These are phyloP conservation scores for Huiozyma naganishii DNA, from an alignment of 805 yeast species.

Conservation along the genomic window DNA sequence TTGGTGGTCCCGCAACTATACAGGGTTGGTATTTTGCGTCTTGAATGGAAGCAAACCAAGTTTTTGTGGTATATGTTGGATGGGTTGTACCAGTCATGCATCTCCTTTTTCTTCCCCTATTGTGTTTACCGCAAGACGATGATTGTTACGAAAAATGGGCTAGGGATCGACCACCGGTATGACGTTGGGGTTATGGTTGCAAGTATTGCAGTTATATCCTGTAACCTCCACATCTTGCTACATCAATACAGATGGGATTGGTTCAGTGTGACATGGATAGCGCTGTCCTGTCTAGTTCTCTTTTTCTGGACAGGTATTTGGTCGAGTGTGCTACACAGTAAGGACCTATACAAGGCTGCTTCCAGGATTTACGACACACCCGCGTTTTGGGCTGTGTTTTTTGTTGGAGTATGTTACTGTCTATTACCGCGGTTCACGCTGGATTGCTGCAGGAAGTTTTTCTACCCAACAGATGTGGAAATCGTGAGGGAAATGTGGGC, in stretches of 20 bases:
- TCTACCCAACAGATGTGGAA: conserved; percentile 57
- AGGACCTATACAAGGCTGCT: conserved; percentile 59
- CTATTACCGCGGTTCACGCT: conserved; percentile 56
- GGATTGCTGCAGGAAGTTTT: conserved; percentile 44
- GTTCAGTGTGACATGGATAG: conserved; percentile 46
- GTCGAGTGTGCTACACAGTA: conserved; percentile 44
- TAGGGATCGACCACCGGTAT: conserved; percentile 58
- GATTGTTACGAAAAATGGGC: conserved; percentile 41
- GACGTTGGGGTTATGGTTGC: conserved; percentile 62
- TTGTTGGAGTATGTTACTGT: conserved; percentile 54
- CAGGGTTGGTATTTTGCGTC: conserved; percentile 58
- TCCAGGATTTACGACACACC: conserved; percentile 51
- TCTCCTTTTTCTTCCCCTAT: conserved; percentile 68
- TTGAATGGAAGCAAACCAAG: conserved; percentile 60
- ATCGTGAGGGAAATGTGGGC: conserved; percentile 61
- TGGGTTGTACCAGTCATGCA: conserved; percentile 64
- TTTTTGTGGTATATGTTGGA: conserved; percentile 68
- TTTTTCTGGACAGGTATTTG: conserved; percentile 77
- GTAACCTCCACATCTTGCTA: conserved; percentile 53
- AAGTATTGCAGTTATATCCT: conserved; percentile 53
- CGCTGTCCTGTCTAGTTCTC: conserved; percentile 47
- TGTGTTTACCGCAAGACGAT: conserved; percentile 36
- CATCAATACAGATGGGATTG: conserved; percentile 80
- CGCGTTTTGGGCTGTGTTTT: conserved; percentile 56
- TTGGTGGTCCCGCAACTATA: conserved; percentile 66